Conservation (phyloP, 768 basidiomycete species). For the Crassisporium funariophilum region DNA sequence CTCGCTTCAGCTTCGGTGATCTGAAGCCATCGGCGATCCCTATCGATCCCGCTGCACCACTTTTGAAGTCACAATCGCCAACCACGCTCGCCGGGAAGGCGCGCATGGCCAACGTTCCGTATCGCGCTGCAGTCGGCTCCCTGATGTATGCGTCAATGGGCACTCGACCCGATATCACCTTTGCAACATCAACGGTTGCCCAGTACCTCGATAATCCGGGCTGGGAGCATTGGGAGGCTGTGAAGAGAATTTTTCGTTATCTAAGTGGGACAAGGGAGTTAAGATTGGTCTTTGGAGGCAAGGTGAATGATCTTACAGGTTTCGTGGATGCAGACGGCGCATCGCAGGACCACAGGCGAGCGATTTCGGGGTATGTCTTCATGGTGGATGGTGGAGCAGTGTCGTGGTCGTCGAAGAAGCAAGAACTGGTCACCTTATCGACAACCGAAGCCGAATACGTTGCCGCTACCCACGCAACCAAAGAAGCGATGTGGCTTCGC, state of each 20-base stretch:
- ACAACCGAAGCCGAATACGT: slow-evolving; percentile 19
- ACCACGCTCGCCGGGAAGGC: not conserved
- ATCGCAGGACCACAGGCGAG: slow-evolving; percentile 23
- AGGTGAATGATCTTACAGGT: slow-evolving; percentile 15
- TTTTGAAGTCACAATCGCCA: not conserved
- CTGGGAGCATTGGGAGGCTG: slow-evolving; percentile 36
- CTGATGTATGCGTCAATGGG: slow-evolving; percentile 25
- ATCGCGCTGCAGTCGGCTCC: slow-evolving; percentile 10
- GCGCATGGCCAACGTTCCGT: not conserved
- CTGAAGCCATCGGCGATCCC: slow-evolving; percentile 3
- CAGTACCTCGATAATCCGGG: slow-evolving; percentile 23
- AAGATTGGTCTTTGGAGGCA: slow-evolving; percentile 23
- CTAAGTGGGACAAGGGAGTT: slow-evolving; percentile 29
- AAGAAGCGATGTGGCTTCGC: slow-evolving; percentile 9
- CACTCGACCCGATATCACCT: slow-evolving; percentile 34
- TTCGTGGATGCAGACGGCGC: slow-evolving; percentile 23
- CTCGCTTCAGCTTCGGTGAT: slow-evolving; percentile 12
- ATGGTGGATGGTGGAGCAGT: slow-evolving; percentile 31
- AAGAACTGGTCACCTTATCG: slow-evolving; percentile 27
- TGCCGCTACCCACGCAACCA: slow-evolving; percentile 14
- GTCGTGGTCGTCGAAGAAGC: slow-evolving; percentile 35
- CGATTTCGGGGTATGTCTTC: slow-evolving; percentile 36
- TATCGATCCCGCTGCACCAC: slow-evolving; percentile 5
- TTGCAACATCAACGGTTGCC: slow-evolving; percentile 24
- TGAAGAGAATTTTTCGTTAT: slow-evolving; percentile 40